Base-by-base conservation (phyloP, 768 basidiomycete genomes). In the Hypsizygus marmoreus region DNA sequence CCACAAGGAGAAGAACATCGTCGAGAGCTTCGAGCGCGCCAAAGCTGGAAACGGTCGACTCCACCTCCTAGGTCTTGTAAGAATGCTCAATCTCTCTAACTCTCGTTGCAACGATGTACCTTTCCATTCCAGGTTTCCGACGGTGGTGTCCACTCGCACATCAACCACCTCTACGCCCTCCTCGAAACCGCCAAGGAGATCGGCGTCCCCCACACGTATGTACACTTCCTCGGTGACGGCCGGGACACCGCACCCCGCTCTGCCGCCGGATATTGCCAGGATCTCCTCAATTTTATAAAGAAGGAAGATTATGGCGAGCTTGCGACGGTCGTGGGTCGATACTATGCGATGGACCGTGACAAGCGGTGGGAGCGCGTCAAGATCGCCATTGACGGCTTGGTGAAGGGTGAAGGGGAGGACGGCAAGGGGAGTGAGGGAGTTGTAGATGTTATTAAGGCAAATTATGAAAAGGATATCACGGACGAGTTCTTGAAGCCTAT, bases 401-500 rank as follows among this genome's bases (percentile, higher is more conserved):
- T 92, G 5, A 74, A 79, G 30, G 93, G 93, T 6, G 84, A 81
- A 38, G 75, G 76, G 13, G 73, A 80, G 52, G 69, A 71, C 19
- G 68, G 74, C 0, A 64, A 69, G 38, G 81, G 81, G 8, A 66
- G 67, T 22, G 74, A 79, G 6, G 82, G 81, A 1, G 34, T 52
- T 6, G 39, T 60, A 2, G 53, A 41, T 17, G 64, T 81, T 14
- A 74, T 95, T 50, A 75, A 80, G 62, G 80, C 75, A 1, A 83
- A 82, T 53, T 97, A 97, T 63, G 76, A 80, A 57, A 86, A 88
- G 55, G 86, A 92, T 53, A 76, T 91, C 30, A 97, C 92, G 11
- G 94, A 97, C 57, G 95, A 97, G 70, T 97, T 97, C 70, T 70
- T 97, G 65, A 94, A 95, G 70, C 94, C 94, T 4, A 91, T 95